Percentiles rank a stretch among this genome's conserved stretches.
Evolutionary conservation across 2,329 filamentous ascomycete species (phyloP).

Genomic region (Cercospora canescens): DNA sequence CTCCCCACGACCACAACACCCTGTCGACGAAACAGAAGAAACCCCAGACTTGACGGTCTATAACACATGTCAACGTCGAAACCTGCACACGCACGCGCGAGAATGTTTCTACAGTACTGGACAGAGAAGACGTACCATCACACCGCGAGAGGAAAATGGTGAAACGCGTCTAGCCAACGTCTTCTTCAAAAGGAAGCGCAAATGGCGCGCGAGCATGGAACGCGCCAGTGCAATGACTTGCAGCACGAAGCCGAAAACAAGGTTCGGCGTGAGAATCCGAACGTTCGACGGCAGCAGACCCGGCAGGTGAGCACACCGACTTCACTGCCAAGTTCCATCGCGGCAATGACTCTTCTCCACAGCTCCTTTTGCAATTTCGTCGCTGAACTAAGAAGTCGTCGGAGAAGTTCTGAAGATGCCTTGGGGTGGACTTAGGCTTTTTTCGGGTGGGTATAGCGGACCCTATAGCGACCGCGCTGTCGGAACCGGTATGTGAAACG

Average conservation of each 20-base stretch:
- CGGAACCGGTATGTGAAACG: conserved; percentile 5
- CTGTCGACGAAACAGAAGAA: too few species aligned
- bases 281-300: not conserved
- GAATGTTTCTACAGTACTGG: too few species aligned
- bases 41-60: too few species aligned
- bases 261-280: not conserved
- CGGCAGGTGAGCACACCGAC: not conserved
- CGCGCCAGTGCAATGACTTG: not conserved
- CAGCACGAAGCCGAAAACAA: not conserved
- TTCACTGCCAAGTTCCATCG: not conserved
- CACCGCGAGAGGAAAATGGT: too few species aligned
- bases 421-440: not conserved
- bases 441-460: conserved; percentile 4
- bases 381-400: not conserved
- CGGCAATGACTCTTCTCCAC: not conserved
- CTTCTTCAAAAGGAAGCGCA: not conserved
- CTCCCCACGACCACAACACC: too few species aligned
- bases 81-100: too few species aligned
- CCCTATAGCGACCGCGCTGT: conserved; percentile 5
- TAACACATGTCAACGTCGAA: too few species aligned
- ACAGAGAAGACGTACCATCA: too few species aligned
- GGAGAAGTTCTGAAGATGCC: not conserved
- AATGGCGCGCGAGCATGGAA: not conserved
- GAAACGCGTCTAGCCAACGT: too few species aligned
- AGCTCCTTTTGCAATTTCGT: not conserved